These are phyloP conservation scores for Medicago lupulina DNA, from an alignment of 306 rosid genomes.

Conservation along the genomic window DNA sequence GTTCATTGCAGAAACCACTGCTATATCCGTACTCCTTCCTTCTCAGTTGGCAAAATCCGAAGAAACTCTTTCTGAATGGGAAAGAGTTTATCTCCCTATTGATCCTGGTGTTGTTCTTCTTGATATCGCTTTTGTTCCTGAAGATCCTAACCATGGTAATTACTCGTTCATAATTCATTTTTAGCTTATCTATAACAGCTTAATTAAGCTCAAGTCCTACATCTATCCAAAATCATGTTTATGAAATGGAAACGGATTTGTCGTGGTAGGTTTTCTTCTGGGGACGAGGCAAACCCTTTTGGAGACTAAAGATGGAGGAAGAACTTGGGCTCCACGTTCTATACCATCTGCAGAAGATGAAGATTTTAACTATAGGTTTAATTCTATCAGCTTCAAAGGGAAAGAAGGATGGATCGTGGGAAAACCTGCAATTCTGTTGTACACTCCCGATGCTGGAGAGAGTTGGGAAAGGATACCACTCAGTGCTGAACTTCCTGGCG, in stretches of 20 bases:
- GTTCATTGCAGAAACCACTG: constrained; percentile 67
- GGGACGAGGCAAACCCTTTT: constrained; percentile 89
- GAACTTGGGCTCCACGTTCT: constrained; percentile 85
- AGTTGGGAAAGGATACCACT: constrained; percentile 94
- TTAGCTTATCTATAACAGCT: too few species aligned
- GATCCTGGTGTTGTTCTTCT: constrained; percentile 99
- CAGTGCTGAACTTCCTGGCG: constrained; percentile 91
- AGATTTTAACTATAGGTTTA: constrained; percentile 93
- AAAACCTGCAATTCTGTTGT: constrained; percentile 83
- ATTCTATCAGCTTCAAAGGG: constrained; percentile 89
- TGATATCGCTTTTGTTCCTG: constrained; percentile 93
- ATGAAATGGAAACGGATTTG: neutral
- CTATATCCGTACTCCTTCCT: constrained; percentile 61
- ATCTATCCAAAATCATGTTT: neutral
- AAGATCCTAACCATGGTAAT: constrained; percentile 70
- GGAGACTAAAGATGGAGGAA: constrained; percentile 96
- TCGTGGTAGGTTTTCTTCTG: constrained; percentile 74
- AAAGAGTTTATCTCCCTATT: constrained; percentile 79
- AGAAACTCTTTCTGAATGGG: constrained; percentile 86
- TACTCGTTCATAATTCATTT: neutral
- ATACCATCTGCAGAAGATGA: constrained; percentile 97
- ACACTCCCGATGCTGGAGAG: constrained; percentile 88
- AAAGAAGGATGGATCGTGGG: constrained; percentile 98
- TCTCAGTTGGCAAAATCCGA: constrained; percentile 61
- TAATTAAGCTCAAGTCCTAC: too few species aligned